Evolutionary conservation across 1,284 basidiomycete species (phyloP), one percentile per base, ranked within the genome.

Genomic region (Peniophora sp.): DNA sequence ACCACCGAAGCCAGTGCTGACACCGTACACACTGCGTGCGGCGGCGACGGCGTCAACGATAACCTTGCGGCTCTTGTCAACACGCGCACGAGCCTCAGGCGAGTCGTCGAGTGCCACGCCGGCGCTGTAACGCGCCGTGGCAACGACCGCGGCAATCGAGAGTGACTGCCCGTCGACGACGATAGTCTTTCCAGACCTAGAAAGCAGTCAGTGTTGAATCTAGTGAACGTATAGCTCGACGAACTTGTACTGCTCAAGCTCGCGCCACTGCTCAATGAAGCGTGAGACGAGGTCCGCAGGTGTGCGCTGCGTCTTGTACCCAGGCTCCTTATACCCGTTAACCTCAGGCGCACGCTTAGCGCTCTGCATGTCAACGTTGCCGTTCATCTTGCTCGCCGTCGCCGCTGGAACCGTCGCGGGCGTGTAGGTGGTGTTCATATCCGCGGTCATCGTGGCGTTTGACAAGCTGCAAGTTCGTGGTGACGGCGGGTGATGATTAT

Each of bases 1-100:
- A 20, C 86, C 87, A 49, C 89, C 89, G 59, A 88, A 92, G 47
- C 89, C 89, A 14, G 89, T 91, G 41, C 84, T 84, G 32, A 91
- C 85, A 34, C 89, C 89, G 58, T 91, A 92, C 39, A 92, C 75
- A 58, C 83, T 87, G 51, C 79, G 75, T 17, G 82, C 80, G 8
- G 78, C 72, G 24, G 78, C 74, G 45, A 93, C 77, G 63, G 89
- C 88, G 59, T 74, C 71, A 25, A 76, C 69, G 47, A 92, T 80
- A 50, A 81, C 77, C 49, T 71, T 67, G 44, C 84, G 78, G 59
- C 82, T 80, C 57, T 77, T 77, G 20, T 72, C 65, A 45, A 90
- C 72, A 32, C 74, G 77, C 9, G 71, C 68, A 55, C 70, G 73
- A 54, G 78, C 63, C 12, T 64, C 61, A 8, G 73, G 62, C 6